Evolutionary conservation across 257 asterid genomes (phyloP), one percentile per base, ranked within the genome.

Genomic region (Fraxinus pennsylvanica): DNA sequence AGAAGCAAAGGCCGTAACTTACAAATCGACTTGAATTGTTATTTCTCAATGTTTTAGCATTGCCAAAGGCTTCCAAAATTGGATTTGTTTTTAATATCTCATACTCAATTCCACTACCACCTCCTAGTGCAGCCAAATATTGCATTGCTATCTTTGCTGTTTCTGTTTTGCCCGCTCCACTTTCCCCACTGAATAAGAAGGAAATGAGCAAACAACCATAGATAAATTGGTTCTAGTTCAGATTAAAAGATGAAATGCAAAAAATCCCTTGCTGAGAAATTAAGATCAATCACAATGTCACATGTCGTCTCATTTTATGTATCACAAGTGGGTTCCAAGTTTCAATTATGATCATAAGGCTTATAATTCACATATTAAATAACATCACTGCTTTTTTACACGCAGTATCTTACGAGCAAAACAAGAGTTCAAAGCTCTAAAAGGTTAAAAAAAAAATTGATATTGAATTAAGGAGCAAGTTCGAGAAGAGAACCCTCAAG

Each of bases 161-260:
- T 87, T 96, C 99, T 9, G 99, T 96, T 87, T 96, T 96, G 57
- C 99, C 99, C 78, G 99, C 99, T 87, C 99, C 99, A 83, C 99
- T 96, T 86, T 96, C 99, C 83, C 99, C 99, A 86, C 99, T 96
- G 91, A 50, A 81, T 74, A 76, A 81, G 81, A 7, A 78, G 78
- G 39, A 74, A 78, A 85, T 73, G 30, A 85, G 77, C 68, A 79
- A 63, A 66, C 68, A 76, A 66, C 65, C 76, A 73, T 52, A 72
- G 25, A 71, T 77, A 73, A 39, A 67, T 77, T 52, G 78, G 69
- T 66, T 71, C 52, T 13, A 19, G 43, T 75, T n/a, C 9, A 73
- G 5, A 76, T 35, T 10, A 67, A 10, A 19, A 25, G 32, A 75
- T 9, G 50, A 30, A 43, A 79, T 19, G 41, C 76, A 27, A 45